Percentiles rank a stretch among this genome's conserved stretches.
These are phyloP conservation scores for Hydnum rufescens DNA, from an alignment of 768 basidiomycete species.

Conservation along the genomic window DNA sequence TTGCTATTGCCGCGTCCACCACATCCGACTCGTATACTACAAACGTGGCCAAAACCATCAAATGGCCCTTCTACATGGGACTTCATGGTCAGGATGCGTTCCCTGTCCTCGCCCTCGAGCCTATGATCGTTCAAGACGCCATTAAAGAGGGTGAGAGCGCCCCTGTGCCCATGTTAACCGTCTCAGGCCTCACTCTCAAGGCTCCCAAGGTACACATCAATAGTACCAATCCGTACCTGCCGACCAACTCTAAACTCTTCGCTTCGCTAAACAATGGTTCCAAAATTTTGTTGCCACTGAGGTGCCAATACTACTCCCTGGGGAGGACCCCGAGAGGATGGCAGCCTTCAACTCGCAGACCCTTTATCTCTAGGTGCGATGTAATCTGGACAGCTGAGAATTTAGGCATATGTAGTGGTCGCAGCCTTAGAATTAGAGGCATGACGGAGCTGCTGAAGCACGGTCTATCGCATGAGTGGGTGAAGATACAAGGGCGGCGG, in stretches of 20 bases:
- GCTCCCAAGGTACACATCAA: slow-evolving; percentile 64
- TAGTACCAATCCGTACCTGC: slow-evolving; percentile 75
- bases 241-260: slow-evolving; percentile 52
- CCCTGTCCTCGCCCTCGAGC: slow-evolving; percentile 79
- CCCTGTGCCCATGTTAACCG: slow-evolving; percentile 83
- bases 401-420: too few relatives aligned
- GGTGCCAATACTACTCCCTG: too few relatives aligned
- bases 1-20: slow-evolving; percentile 62
- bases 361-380: too few relatives aligned
- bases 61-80: slow-evolving; percentile 86
- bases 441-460: too few relatives aligned
- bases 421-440: too few relatives aligned
- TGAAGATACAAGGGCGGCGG: too few relatives aligned
- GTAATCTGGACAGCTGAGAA: too few relatives aligned
- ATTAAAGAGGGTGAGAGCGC: slow-evolving; percentile 84
- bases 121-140: slow-evolving; percentile 67
- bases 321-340: too few relatives aligned
- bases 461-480: too few relatives aligned
- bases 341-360: too few relatives aligned
- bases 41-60: slow-evolving; percentile 69
- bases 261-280: slow-evolving; percentile 90
- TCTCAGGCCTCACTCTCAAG: slow-evolving; percentile 60
- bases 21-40: slow-evolving; percentile 51
- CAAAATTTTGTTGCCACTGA: slow-evolving; percentile 81
- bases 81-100: slow-evolving; percentile 87